phyloP scores from a whole-genome alignment of 306 rosid genomes.

The Vachellia collinsii region DNA sequence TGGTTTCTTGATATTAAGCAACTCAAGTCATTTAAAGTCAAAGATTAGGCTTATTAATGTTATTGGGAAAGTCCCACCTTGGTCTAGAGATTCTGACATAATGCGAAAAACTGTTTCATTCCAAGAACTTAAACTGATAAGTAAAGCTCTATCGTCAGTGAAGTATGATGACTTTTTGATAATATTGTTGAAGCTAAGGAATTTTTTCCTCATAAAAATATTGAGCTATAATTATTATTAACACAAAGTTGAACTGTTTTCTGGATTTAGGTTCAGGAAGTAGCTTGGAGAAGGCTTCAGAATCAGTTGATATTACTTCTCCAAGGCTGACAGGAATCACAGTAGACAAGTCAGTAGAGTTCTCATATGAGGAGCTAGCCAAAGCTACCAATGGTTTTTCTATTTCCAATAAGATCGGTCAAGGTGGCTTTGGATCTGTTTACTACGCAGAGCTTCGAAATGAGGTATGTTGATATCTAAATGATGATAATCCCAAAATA shows the following conservation, averaged over 20 bases:
- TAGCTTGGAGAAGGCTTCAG: slow-evolving; percentile 47
- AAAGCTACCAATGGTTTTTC: slow-evolving; percentile 65
- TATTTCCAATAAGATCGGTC: slow-evolving; percentile 59
- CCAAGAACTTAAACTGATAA: neutral
- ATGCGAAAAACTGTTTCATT: neutral
- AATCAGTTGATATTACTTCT: slow-evolving; percentile 44
- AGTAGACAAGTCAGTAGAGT: slow-evolving; percentile 81
- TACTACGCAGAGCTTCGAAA: slow-evolving; percentile 71
- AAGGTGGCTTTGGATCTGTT: slow-evolving; percentile 82
- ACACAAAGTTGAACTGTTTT: neutral
- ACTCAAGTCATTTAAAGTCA: neutral
- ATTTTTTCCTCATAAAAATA: no score
- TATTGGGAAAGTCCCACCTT: neutral
- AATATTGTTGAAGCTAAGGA: neutral
- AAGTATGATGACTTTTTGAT: neutral
- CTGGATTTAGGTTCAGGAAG: slow-evolving; percentile 51
- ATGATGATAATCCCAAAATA: neutral
- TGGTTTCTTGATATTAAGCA: neutral
- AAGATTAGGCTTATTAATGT: neutral
- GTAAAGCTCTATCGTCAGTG: neutral
- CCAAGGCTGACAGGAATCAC: slow-evolving; percentile 63
- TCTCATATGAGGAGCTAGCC: slow-evolving; percentile 73
- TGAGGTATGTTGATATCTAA: slow-evolving; percentile 52
- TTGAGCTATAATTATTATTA: neutral
- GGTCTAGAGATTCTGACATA: neutral